Conservation (phyloP, 495 filamentous ascomycete species). For the Penicillium nucicola region DNA sequence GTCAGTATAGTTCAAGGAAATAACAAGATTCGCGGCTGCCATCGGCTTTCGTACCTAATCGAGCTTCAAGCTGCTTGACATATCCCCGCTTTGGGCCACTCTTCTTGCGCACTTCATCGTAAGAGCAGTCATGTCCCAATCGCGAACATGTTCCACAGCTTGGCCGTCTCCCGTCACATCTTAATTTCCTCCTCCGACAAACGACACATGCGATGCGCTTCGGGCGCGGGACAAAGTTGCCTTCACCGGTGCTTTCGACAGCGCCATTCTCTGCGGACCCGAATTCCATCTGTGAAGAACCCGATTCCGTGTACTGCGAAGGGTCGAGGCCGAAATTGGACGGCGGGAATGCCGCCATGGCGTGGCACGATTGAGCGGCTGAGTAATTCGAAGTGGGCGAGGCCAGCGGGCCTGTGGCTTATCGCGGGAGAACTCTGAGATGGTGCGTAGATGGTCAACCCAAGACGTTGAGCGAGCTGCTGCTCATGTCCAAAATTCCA, state of each 20-base stretch:
- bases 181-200: slow-evolving; percentile 89
- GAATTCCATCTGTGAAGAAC: slow-evolving; percentile 27
- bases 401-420: slow-evolving; percentile 7
- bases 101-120: slow-evolving; percentile 95
- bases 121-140: slow-evolving; percentile 86
- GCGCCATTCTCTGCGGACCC: slow-evolving; percentile 29
- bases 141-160: slow-evolving; percentile 91
- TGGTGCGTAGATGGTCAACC: background rate
- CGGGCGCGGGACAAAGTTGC: slow-evolving; percentile 67
- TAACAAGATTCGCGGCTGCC: background rate
- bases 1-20: slow-evolving; percentile 11
- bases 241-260: slow-evolving; percentile 44
- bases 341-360: slow-evolving; percentile 19
- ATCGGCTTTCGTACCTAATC: slow-evolving; percentile 63
- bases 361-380: slow-evolving; percentile 6
- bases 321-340: slow-evolving; percentile 47
- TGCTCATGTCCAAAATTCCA: slow-evolving; percentile 9
- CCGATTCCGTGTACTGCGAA: slow-evolving; percentile 37
- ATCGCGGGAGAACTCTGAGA: slow-evolving; percentile 3
- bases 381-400: slow-evolving; percentile 14
- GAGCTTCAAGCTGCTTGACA: slow-evolving; percentile 94
- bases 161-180: slow-evolving; percentile 68
- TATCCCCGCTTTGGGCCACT: slow-evolving; percentile 98
- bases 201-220: slow-evolving; percentile 98
- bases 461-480: background rate